A percentile compares a stretch with the other conserved stretches of the same genome.
Evolutionary conservation across 2,329 filamentous ascomycete species (phyloP).

Genomic region (Laburnicola sp.): DNA sequence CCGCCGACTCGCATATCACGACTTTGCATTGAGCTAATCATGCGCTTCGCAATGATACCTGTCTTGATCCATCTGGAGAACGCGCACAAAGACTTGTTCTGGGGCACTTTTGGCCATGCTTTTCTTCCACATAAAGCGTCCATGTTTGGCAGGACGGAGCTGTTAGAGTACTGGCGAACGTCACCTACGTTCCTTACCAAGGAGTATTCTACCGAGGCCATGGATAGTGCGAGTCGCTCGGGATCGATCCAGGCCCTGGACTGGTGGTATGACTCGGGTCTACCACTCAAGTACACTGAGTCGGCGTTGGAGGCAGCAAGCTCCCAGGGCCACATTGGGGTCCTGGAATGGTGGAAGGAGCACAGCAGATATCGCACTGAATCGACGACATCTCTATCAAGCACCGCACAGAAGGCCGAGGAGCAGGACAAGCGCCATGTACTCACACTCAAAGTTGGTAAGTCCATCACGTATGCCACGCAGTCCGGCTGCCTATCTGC

Average conservation of each 20-base stretch:
- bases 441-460: conserved; percentile 74
- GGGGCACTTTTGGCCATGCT: conserved; percentile 78
- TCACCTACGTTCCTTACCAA: conserved; percentile 81
- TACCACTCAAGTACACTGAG: conserved; percentile 84
- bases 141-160: conserved; percentile 80
- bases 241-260: conserved; percentile 85
- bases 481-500: conserved; percentile 78
- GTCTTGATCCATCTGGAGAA: conserved; percentile 74
- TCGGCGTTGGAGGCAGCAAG: conserved; percentile 85
- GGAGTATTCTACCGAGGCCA: conserved; percentile 80
- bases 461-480: conserved; percentile 79
- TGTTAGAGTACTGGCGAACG: conserved; percentile 89
- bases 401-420: conserved; percentile 20
- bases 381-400: conserved; percentile 18
- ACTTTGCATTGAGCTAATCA: conserved; percentile 82
- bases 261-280: conserved; percentile 84
- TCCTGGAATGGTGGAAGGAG: conserved; percentile 92
- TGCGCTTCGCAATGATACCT: conserved; percentile 83
- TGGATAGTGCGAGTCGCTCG: conserved; percentile 84
- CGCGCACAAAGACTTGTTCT: conserved; percentile 74
- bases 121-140: conserved; percentile 87
- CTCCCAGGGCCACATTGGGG: conserved; percentile 77
- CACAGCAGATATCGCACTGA: conserved; percentile 55
- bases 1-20: conserved; percentile 76
- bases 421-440: conserved; percentile 19